phyloP scores from a whole-genome alignment of 169 alveolate species.

The Plasmodium billcollinsi region DNA sequence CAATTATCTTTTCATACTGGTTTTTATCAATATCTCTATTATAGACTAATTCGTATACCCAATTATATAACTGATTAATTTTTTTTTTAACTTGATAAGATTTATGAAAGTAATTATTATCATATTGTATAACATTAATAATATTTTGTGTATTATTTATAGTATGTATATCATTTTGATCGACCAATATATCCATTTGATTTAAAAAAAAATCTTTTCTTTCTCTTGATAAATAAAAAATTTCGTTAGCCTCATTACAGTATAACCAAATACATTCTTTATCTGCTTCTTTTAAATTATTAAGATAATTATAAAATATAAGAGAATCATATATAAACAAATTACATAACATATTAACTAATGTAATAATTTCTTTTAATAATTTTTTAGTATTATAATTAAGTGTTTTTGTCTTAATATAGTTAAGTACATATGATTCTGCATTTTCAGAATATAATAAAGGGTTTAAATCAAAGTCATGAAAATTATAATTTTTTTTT shows the following conservation, averaged over 20 bases:
- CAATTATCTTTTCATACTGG: conserved; percentile 26
- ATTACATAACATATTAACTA: conserved; percentile 44
- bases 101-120: conserved; percentile 35
- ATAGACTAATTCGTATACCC: conserved; percentile 57
- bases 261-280: conserved; percentile 76
- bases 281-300: conserved; percentile 69
- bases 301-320: conserved; percentile 56
- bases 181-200: conserved; percentile 4
- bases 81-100: conserved; percentile 31
- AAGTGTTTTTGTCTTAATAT: conserved; percentile 46
- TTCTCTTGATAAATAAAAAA: conserved; percentile 47
- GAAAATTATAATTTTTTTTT: conserved; percentile 39
- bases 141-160: conserved; percentile 14
- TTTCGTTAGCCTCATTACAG: conserved; percentile 74
- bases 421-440: conserved; percentile 44
- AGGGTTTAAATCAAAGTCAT: conserved; percentile 61
- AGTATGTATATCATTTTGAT: neutral
- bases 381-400: conserved; percentile 63
- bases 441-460: conserved; percentile 65
- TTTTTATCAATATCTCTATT: conserved; percentile 23
- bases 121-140: conserved; percentile 11
- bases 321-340: conserved; percentile 45
- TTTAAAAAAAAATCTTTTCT: conserved; percentile 46
- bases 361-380: conserved; percentile 56
- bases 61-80: conserved; percentile 29